Percentiles rank a stretch among this genome's conserved stretches.
Conservation (phyloP, 148 eudicot species). For the Rheum nobile region DNA sequence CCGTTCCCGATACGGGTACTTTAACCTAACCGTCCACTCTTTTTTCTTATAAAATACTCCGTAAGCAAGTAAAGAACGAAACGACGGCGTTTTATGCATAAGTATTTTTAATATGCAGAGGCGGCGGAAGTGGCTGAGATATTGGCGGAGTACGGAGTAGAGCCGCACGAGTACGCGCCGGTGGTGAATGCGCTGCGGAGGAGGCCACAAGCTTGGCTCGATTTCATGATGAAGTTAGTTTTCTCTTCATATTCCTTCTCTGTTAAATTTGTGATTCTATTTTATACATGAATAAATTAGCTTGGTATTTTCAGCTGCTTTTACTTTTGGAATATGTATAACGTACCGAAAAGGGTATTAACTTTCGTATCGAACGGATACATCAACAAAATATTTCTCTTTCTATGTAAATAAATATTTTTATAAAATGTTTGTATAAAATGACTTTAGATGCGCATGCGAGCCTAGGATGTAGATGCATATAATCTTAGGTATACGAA, state of each 20-base stretch:
- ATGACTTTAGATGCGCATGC: too few species aligned
- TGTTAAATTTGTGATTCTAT: too few species aligned
- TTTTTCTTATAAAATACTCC: too few species aligned
- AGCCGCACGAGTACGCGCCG: slow-evolving; percentile 78
- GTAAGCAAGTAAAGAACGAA: neutral
- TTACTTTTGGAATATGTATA: too few species aligned
- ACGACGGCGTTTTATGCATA: neutral
- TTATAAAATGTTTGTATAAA: too few species aligned
- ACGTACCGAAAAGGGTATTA: neutral
- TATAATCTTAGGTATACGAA: neutral
- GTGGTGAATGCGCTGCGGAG: slow-evolving; percentile 79
- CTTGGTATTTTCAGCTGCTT: neutral
- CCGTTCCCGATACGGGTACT: slow-evolving; percentile 85
- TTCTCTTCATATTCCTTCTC: neutral
- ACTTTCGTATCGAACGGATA: neutral
- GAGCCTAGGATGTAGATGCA: neutral
- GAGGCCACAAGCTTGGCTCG: slow-evolving; percentile 94
- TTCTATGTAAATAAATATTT: neutral
- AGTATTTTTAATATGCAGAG: slow-evolving; percentile 29
- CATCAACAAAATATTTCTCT: neutral
- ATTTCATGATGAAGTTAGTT: slow-evolving; percentile 97
- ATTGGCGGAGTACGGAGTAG: slow-evolving; percentile 62
- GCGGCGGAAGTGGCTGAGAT: slow-evolving; percentile 94
- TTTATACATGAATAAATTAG: too few species aligned
- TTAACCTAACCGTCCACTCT: neutral